Evolutionary conservation across 148 eudicot species (phyloP).

Genomic region (Rhododendron kiyosumense): DNA sequence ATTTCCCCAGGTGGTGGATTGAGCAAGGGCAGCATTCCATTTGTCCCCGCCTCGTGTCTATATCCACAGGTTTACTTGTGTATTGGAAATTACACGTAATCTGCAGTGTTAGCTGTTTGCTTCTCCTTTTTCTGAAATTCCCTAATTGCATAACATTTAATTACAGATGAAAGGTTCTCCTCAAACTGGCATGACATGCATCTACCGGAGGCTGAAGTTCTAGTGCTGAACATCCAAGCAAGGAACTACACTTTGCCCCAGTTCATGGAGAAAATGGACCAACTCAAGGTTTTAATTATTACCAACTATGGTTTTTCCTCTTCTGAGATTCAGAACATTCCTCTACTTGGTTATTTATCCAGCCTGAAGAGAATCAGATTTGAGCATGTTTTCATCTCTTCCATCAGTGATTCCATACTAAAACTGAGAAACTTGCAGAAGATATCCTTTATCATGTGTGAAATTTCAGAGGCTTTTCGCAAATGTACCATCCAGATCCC

Average conservation of each 20-base stretch:
- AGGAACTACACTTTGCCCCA: constrained; percentile 12
- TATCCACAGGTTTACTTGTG: constrained; percentile 18
- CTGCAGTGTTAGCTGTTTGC: neutral
- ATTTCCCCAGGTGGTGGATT: constrained; percentile 8
- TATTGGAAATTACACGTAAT: neutral
- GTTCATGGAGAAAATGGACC: constrained; percentile 15
- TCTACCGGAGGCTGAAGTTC: constrained; percentile 13
- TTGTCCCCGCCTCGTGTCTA: constrained; percentile 18
- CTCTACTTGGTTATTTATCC: constrained; percentile 8
- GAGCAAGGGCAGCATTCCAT: neutral
- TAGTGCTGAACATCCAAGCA: constrained; percentile 13
- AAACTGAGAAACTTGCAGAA: constrained; percentile 15
- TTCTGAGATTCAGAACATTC: neutral
- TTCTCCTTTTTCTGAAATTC: neutral
- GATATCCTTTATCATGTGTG: constrained; percentile 19
- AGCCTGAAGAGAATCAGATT: constrained; percentile 18
- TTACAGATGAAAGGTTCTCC: constrained; percentile 19
- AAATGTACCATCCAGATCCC: neutral
- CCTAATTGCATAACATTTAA: neutral
- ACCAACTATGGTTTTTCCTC: constrained; percentile 16
- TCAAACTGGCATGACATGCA: constrained; percentile 12
- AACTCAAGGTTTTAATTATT: constrained; percentile 16
- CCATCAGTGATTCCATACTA: neutral
- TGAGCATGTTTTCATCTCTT: constrained; percentile 10
- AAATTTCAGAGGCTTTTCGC: constrained; percentile 13